Conservation (phyloP, 164 flowering plant species). For the Magnolia changhungtana region DNA sequence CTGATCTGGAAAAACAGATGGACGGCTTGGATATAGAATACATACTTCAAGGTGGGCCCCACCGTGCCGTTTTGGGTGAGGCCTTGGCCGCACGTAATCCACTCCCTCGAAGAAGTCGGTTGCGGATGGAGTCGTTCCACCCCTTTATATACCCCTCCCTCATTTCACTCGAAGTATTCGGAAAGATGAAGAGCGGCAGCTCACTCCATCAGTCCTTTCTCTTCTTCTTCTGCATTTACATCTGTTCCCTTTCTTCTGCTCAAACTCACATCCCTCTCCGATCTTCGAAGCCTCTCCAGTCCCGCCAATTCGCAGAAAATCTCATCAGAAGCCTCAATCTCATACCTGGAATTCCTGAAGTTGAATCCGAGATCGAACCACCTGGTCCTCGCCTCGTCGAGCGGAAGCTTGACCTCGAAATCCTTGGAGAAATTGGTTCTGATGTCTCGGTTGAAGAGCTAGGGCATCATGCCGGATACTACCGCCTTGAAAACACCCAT, state of each 20-base stretch:
- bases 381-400: constrained; percentile 13
- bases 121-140: background rate
- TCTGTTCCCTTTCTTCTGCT: background rate
- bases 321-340: constrained; percentile 15
- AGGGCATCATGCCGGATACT: constrained; percentile 54
- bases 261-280: background rate
- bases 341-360: background rate
- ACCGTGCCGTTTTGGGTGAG: too few species aligned
- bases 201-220: background rate
- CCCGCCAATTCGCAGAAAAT: constrained; percentile 6
- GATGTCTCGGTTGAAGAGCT: constrained; percentile 30
- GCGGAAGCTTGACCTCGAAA: constrained; percentile 5
- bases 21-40: too few species aligned
- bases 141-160: background rate
- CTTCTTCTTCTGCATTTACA: background rate
- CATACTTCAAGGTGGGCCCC: too few species aligned
- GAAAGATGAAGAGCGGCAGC: background rate
- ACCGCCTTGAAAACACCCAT: constrained; percentile 29
- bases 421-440: constrained; percentile 6
- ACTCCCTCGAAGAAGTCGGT: too few species aligned
- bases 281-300: background rate
- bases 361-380: background rate
- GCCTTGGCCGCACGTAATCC: too few species aligned
- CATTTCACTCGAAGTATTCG: background rate
- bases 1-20: too few species aligned